These are phyloP conservation scores for Gamsiella multidivaricata DNA, from an alignment of 192 early-diverging fungal genomes.

Conservation along the genomic window DNA sequence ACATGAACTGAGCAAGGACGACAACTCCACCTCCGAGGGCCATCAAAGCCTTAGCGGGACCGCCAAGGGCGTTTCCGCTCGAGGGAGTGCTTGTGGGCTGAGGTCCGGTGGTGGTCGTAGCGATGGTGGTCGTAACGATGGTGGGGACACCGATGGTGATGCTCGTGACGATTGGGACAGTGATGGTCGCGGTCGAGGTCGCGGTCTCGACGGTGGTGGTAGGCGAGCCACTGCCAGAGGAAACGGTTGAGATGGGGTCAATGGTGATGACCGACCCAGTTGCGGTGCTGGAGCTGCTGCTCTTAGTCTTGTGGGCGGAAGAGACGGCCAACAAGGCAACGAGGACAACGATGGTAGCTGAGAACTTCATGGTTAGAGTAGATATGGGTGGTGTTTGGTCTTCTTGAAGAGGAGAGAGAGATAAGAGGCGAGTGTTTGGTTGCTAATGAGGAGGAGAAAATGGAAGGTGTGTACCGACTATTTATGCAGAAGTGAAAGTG, in stretches of 20 bases:
- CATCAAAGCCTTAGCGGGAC: slow-evolving; percentile 20
- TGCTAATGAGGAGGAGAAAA: too few relatives aligned
- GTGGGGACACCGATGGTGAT: not conserved
- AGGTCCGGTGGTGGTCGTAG: not conserved
- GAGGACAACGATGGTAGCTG: slow-evolving; percentile 2
- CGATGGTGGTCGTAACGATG: not conserved
- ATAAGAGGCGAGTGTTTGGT: not conserved
- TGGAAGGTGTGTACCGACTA: too few relatives aligned
- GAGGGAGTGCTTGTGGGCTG: not conserved
- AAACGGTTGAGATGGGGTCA: not conserved
- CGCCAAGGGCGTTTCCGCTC: slow-evolving; percentile 9
- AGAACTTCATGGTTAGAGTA: slow-evolving; percentile 10
- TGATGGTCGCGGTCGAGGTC: not conserved
- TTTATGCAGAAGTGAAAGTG: too few relatives aligned
- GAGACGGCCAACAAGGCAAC: slow-evolving; percentile 11
- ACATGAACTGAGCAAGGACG: slow-evolving; percentile 25
- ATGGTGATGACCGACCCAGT: not conserved
- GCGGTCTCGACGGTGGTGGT: not conserved
- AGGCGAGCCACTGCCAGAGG: not conserved
- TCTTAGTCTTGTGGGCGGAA: not conserved
- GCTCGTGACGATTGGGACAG: not conserved
- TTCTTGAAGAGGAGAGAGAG: not conserved
- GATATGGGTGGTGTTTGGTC: too few relatives aligned
- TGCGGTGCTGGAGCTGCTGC: not conserved
- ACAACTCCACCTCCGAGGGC: slow-evolving; percentile 24